Evolutionary conservation across 371 early-diverging fungal species (phyloP).

Genomic region (Saksenaea oblongispora): DNA sequence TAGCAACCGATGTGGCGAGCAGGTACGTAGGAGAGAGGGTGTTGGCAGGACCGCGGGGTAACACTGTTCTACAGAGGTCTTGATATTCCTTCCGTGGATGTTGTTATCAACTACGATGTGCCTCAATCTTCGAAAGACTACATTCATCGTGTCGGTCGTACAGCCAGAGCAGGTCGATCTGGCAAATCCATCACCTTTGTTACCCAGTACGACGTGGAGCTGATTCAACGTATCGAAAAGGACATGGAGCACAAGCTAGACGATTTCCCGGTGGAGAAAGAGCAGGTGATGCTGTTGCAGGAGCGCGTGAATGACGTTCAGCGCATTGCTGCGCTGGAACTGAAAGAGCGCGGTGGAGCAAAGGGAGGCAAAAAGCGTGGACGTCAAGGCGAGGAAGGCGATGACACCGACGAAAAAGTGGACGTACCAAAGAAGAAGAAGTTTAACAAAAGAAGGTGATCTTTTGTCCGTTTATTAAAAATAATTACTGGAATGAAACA

Average conservation of each 20-base stretch:
- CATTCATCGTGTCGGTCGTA: slow-evolving; percentile 97
- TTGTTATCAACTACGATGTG: slow-evolving; percentile 97
- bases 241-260: slow-evolving; percentile 85
- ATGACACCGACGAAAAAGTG: slow-evolving; percentile 48
- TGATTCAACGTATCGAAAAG: slow-evolving; percentile 92
- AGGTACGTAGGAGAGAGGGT: slow-evolving; percentile 24
- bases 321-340: slow-evolving; percentile 74
- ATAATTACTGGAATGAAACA: slow-evolving; percentile 75
- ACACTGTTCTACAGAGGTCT: slow-evolving; percentile 69
- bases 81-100: slow-evolving; percentile 96
- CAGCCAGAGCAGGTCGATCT: slow-evolving; percentile 93
- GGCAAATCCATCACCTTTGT: slow-evolving; percentile 96
- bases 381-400: slow-evolving; percentile 52
- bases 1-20: slow-evolving; percentile 97
- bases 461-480: not conserved
- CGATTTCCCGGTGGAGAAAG: slow-evolving; percentile 81
- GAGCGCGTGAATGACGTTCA: slow-evolving; percentile 94
- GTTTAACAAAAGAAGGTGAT: slow-evolving; percentile 16
- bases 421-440: slow-evolving; percentile 28
- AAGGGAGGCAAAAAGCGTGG: slow-evolving; percentile 55
- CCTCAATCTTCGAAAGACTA: slow-evolving; percentile 95
- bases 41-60: not conserved
- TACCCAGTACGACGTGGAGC: slow-evolving; percentile 96
- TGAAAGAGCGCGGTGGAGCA: slow-evolving; percentile 64
- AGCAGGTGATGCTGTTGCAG: slow-evolving; percentile 85